Evolutionary conservation across 169 alveolate species (phyloP), one percentile per base, ranked within the genome.

Genomic region (Cytauxzoon felis): DNA sequence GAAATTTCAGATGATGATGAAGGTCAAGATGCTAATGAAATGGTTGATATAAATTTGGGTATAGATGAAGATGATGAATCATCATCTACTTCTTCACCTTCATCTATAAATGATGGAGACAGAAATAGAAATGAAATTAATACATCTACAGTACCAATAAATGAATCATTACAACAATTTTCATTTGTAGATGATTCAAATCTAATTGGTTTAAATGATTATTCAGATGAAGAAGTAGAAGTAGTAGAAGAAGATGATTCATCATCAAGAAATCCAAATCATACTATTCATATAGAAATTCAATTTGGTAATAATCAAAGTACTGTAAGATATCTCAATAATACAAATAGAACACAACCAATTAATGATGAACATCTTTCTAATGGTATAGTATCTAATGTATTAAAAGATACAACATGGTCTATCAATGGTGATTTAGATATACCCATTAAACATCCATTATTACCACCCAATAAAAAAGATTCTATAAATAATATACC

Each of bases 381-480:
- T 38, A 45, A 54, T 43, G 69, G 26, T 34, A 24, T 23, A 30
- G 21, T 47, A 59, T n/a, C n/a, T n/a, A 29, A 43, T 23, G 16
- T 9, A 8, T 0, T 24, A 3, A 2, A 33, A 30, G 30, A 23
- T 24, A 79, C 63, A 1, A 63, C 57, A 0, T 63, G 72, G 79
- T 58, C 84, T 2, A 34, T 1, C 27, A 13, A 29, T 26, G 84
- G 71, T n/a, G 79, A 73, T 13, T 50, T 73, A 29, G 48, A 41
- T n/a, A 0, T 63, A 40, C 63, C 72, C 0, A 8, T 62, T n/a
- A 42, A 54, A 29, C 64, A 73, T 33, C 79, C 84, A 13, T 40
- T 63, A 56, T 38, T 73, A 36, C 78, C 78, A 2, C 62, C 53
- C n/a, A 16, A 60, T 9, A 73, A 42, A 65, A 63, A 50, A 41